A percentile compares a stretch with the other conserved stretches of the same genome.
These are phyloP conservation scores for Torulaspora pretoriensis DNA, from an alignment of 1,139 yeast species.

Conservation along the genomic window DNA sequence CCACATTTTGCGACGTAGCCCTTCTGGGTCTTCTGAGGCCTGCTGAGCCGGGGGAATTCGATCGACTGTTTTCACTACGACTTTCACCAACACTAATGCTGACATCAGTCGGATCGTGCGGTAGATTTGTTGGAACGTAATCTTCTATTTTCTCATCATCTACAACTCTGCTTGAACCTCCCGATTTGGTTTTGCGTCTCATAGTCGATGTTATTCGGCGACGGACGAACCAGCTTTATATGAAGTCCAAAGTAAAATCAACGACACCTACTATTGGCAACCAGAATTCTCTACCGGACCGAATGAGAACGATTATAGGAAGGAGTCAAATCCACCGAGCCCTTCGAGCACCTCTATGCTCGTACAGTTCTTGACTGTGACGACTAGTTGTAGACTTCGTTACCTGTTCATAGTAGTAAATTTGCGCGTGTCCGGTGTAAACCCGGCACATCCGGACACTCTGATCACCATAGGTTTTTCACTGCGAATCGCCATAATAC, in stretches of 20 bases:
- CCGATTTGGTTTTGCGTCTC: conserved; percentile 1
- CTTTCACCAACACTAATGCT: background rate
- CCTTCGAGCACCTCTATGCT: background rate
- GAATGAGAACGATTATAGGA: background rate
- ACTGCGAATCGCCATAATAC: background rate
- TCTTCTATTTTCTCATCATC: conserved; percentile 1
- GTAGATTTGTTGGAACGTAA: background rate
- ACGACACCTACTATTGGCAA: background rate
- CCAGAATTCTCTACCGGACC: background rate
- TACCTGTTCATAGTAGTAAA: background rate
- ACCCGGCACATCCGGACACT: background rate
- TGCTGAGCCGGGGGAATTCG: conserved; percentile 10
- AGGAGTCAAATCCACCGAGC: background rate
- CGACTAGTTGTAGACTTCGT: background rate
- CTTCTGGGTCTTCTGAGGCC: conserved; percentile 27
- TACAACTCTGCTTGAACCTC: background rate
- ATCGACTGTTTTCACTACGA: conserved; percentile 8
- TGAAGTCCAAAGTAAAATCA: background rate
- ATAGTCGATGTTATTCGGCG: background rate
- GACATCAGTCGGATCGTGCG: conserved; percentile 2
- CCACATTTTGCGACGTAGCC: conserved; percentile 31
- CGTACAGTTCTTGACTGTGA: background rate
- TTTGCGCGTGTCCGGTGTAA: background rate
- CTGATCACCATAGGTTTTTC: background rate
- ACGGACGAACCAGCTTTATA: background rate